phyloP scores from a whole-genome alignment of 73 alveolate genomes.

The Paramecium primaurelia region DNA sequence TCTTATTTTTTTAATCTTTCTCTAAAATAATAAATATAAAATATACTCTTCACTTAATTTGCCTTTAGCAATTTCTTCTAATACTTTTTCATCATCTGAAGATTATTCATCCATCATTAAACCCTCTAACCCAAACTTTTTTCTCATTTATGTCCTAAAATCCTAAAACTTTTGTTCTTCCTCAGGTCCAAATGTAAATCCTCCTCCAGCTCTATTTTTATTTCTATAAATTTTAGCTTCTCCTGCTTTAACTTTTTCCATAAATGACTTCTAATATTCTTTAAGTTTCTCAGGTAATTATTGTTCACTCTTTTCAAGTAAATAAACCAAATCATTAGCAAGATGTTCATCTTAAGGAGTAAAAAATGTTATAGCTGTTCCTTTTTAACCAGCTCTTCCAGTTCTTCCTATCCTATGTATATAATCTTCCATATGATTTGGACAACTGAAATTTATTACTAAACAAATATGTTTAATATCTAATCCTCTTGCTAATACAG shows the following conservation, averaged over 20 bases:
- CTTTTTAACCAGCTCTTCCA: conserved; percentile 97
- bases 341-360: conserved; percentile 89
- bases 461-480: conserved; percentile 90
- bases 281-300: conserved; percentile 89
- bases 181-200: conserved; percentile 88
- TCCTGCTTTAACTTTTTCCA: conserved; percentile 88
- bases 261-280: conserved; percentile 81
- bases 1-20: conserved; percentile 69
- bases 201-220: conserved; percentile 92
- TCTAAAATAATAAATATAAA: conserved; percentile 53
- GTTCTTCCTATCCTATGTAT: conserved; percentile 99
- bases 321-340: conserved; percentile 92
- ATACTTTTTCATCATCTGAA: conserved; percentile 77
- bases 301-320: conserved; percentile 87
- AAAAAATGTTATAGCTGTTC: conserved; percentile 96
- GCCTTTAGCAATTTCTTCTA: conserved; percentile 73
- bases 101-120: conserved; percentile 61
- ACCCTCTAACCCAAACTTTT: conserved; percentile 78
- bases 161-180: conserved; percentile 88
- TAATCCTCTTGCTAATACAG: conserved; percentile 95
- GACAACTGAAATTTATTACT: conserved; percentile 94
- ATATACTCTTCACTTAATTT: conserved; percentile 73
- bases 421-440: conserved; percentile 98
- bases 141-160: conserved; percentile 77
- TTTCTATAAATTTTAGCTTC: conserved; percentile 91